Evolutionary conservation across 106 monocot genomes (phyloP).

Genomic region (Dioscorea zingiberensis): DNA sequence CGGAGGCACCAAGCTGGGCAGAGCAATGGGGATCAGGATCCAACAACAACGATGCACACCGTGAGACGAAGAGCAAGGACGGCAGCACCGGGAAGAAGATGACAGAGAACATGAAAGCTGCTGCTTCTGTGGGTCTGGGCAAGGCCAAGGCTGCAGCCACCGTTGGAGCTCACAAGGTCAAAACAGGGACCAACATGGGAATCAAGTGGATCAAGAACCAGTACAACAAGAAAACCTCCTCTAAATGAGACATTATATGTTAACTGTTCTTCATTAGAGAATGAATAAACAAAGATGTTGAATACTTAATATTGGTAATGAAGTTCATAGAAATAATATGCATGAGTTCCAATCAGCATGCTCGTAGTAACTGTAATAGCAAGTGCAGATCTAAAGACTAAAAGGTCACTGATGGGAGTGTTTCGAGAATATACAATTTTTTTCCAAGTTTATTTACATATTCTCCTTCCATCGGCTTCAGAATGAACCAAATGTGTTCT

Average conservation of each 20-base stretch:
- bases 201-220: conserved; percentile 65
- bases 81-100: conserved; percentile 18
- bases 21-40: conserved; percentile 34
- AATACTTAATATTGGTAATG: too few relatives aligned
- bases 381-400: too few relatives aligned
- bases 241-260: too few relatives aligned
- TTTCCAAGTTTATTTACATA: conserved; percentile 4
- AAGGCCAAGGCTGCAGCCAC: conserved; percentile 56
- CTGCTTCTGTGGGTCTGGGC: conserved; percentile 24
- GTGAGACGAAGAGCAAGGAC: conserved; percentile 1
- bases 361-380: too few relatives aligned
- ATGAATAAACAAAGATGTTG: too few relatives aligned
- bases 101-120: conserved; percentile 36
- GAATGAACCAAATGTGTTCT: conserved; percentile 75
- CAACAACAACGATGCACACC: not conserved
- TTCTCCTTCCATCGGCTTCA: conserved; percentile 3
- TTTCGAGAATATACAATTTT: too few relatives aligned
- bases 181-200: conserved; percentile 36
- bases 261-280: too few relatives aligned
- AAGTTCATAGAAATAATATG: too few relatives aligned
- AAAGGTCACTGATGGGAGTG: too few relatives aligned
- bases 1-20: conserved; percentile 40
- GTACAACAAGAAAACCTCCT: conserved; percentile 55
- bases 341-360: too few relatives aligned
- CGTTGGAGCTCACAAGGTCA: conserved; percentile 58